Conservation (phyloP, 2,329 filamentous ascomycete genomes). For the Nothopassalora personata region DNA sequence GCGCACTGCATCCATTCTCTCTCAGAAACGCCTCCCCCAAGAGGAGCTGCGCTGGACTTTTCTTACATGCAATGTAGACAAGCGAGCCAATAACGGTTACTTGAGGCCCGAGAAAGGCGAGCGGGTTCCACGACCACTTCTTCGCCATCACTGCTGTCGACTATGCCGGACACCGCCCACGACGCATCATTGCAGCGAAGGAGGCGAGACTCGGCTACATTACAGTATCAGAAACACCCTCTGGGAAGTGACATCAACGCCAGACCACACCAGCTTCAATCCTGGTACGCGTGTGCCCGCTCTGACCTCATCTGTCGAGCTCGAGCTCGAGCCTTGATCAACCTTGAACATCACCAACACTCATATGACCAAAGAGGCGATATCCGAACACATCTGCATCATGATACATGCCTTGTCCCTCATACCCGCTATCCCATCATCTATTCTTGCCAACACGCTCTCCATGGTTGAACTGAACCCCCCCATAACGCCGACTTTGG, state of each 20-base stretch:
- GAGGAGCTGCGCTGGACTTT: background rate
- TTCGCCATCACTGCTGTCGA: constrained; percentile 12
- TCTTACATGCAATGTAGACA: constrained; percentile 66
- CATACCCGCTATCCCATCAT: background rate
- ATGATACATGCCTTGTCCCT: background rate
- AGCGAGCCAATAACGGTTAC: constrained; percentile 74
- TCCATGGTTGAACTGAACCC: background rate
- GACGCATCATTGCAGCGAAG: background rate
- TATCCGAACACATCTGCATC: too few species aligned
- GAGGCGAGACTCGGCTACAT: background rate
- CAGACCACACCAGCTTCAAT: background rate
- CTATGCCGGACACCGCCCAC: background rate
- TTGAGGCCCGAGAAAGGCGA: constrained; percentile 74
- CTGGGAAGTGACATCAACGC: background rate
- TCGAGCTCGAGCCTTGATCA: background rate
- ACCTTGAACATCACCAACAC: background rate
- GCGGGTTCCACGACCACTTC: constrained; percentile 33
- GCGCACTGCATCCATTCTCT: too few species aligned
- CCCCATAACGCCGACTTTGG: background rate
- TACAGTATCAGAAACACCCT: background rate
- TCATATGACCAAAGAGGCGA: too few species aligned
- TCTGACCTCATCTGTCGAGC: background rate
- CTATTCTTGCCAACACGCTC: background rate
- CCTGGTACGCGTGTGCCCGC: background rate
- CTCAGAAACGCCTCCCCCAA: background rate